Conservation (phyloP, 78 protist species). For the Dictyostelium citrinum region DNA sequence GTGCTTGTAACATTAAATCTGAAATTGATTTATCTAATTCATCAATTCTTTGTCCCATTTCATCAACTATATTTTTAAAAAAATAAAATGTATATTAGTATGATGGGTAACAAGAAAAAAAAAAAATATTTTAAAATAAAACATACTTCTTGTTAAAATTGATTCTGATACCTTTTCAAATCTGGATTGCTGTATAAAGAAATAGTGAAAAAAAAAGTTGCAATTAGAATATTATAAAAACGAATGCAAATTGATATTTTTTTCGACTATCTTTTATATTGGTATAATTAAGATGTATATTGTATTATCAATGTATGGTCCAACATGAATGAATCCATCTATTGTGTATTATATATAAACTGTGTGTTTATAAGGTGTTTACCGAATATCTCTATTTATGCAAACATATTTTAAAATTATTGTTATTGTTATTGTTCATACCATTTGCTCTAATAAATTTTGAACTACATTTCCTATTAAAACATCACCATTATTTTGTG, state of each 20-base stretch:
- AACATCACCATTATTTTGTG: conserved; percentile 2
- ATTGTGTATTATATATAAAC: too few species aligned
- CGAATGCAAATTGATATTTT: too few species aligned
- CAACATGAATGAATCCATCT: too few species aligned
- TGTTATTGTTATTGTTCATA: too few species aligned
- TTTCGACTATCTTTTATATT: too few species aligned
- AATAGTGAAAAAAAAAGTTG: background rate
- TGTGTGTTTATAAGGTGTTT: too few species aligned
- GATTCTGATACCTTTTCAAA: conserved; percentile 66
- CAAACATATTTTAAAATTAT: too few species aligned
- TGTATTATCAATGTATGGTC: too few species aligned
- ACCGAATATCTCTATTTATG: too few species aligned
- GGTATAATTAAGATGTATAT: too few species aligned
- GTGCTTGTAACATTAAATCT: conserved; percentile 58
- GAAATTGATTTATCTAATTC: conserved; percentile 71
- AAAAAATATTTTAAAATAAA: too few species aligned
- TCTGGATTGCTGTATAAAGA: conserved; percentile 46
- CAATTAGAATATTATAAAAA: too few species aligned
- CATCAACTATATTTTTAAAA: conserved; percentile 16
- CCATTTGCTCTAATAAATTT: conserved; percentile 67
- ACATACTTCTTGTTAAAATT: conserved; percentile 64
- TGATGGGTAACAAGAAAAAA: background rate
- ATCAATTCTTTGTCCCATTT: conserved; percentile 77
- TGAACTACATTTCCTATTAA: conserved; percentile 37
- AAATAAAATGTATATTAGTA: background rate